phyloP scores from a whole-genome alignment of 73 alveolate species.

The Symbiodinium pilosum region DNA sequence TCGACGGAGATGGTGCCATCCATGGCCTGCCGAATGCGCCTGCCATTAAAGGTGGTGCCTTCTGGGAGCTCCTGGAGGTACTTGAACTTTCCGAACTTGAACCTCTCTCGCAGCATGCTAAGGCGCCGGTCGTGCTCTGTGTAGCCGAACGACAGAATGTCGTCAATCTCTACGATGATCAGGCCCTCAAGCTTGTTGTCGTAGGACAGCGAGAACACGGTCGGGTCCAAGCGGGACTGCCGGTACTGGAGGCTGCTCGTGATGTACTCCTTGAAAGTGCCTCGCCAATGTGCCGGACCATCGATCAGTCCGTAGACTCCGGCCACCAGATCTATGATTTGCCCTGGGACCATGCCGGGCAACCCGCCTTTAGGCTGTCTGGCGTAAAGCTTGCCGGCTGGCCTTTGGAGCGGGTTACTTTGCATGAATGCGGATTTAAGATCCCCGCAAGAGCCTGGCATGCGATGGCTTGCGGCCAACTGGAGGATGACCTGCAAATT shows the following conservation, averaged over 20 bases:
- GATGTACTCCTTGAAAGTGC: neutral
- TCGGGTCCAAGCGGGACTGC: neutral
- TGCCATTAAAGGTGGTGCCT: neutral
- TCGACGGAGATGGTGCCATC: neutral
- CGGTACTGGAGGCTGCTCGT: neutral
- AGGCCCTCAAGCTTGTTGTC: neutral
- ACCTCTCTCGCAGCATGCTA: neutral
- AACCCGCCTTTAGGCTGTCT: too few relatives aligned
- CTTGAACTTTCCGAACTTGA: constrained; percentile 16
- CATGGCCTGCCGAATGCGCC: neutral
- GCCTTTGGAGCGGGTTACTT: neutral
- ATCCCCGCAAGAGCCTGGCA: neutral
- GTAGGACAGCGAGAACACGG: neutral
- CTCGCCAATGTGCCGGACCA: constrained; percentile 17
- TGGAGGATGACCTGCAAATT: neutral
- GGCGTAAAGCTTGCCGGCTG: neutral
- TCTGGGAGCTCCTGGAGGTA: neutral
- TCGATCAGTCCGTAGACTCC: constrained; percentile 25
- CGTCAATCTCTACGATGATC: constrained; percentile 9
- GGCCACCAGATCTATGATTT: constrained; percentile 14
- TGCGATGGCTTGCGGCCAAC: neutral
- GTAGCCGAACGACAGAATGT: neutral
- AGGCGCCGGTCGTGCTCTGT: neutral
- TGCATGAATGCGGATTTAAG: constrained; percentile 26
- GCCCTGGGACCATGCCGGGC: neutral